These are phyloP conservation scores for Eucalyptus regnans DNA, from an alignment of 345 rosid species.

Conservation along the genomic window DNA sequence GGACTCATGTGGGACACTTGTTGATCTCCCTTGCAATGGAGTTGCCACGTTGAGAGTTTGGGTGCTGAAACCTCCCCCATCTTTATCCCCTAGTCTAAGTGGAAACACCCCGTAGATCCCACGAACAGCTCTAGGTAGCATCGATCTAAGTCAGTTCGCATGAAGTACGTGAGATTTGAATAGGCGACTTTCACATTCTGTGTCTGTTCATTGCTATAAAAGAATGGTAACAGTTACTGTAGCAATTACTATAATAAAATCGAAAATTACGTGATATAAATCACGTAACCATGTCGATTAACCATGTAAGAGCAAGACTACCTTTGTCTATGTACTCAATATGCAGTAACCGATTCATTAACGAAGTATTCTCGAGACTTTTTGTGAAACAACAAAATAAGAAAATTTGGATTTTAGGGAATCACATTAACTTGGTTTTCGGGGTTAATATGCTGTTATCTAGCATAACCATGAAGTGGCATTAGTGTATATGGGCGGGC, in stretches of 20 bases:
- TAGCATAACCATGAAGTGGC: too few relatives aligned
- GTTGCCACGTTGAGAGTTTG: neutral
- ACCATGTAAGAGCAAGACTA: neutral
- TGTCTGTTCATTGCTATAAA: too few relatives aligned
- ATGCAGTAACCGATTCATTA: too few relatives aligned
- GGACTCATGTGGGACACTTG: neutral
- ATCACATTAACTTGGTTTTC: too few relatives aligned
- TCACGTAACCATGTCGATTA: accelerated
- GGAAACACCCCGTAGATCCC: neutral
- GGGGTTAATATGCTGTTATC: too few relatives aligned
- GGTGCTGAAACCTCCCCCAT: neutral
- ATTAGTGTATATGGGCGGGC: neutral
- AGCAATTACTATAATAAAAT: too few relatives aligned
- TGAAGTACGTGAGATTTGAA: neutral
- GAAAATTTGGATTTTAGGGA: too few relatives aligned
- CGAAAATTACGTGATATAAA: accelerated
- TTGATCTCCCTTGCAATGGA: neutral
- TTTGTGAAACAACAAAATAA: too few relatives aligned
- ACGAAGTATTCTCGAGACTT: too few relatives aligned
- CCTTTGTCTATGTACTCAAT: too few relatives aligned
- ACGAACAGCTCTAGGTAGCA: neutral
- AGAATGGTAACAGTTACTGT: accelerated
- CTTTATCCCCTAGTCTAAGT: neutral
- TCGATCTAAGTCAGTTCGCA: neutral
- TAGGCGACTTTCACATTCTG: neutral